These are phyloP conservation scores for Huntiella decipiens DNA, from an alignment of 2,329 filamentous ascomycete genomes.

Conservation along the genomic window DNA sequence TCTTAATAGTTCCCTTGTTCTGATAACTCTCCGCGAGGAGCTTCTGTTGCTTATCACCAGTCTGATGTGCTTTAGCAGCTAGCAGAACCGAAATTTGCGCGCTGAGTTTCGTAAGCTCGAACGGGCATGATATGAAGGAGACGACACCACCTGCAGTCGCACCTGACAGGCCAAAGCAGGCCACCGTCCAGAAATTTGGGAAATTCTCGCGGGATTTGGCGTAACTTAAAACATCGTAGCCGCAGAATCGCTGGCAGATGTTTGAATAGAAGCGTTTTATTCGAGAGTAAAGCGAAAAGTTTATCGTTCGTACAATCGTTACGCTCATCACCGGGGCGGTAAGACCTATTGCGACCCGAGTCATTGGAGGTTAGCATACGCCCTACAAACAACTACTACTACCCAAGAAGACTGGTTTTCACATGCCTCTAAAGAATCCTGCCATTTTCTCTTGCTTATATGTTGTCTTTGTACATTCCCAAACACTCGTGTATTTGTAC, in stretches of 20 bases:
- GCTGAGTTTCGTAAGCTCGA: slow-evolving; percentile 77
- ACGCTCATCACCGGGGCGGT: slow-evolving; percentile 64
- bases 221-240: slow-evolving; percentile 51
- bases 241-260: slow-evolving; percentile 48
- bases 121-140: slow-evolving; percentile 66
- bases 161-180: slow-evolving; percentile 60
- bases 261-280: slow-evolving; percentile 55
- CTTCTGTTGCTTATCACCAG: slow-evolving; percentile 28
- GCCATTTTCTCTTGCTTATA: slow-evolving; percentile 53
- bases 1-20: slow-evolving; percentile 59
- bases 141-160: slow-evolving; percentile 64
- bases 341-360: slow-evolving; percentile 32
- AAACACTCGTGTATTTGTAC: slow-evolving; percentile 57
- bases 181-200: slow-evolving; percentile 53
- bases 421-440: slow-evolving; percentile 64
- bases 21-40: slow-evolving; percentile 50
- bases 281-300: slow-evolving; percentile 62
- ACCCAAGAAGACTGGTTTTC: not conserved
- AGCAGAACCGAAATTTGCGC: slow-evolving; percentile 69
- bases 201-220: slow-evolving; percentile 52
- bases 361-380: not conserved
- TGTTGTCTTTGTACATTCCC: slow-evolving; percentile 56
- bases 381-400: not conserved
- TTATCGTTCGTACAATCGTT: slow-evolving; percentile 57
- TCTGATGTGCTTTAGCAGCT: slow-evolving; percentile 25